A percentile compares a stretch with the other conserved stretches of the same genome.
Conservation (phyloP, 495 filamentous ascomycete species). For the Tetracladium marchalianum region DNA sequence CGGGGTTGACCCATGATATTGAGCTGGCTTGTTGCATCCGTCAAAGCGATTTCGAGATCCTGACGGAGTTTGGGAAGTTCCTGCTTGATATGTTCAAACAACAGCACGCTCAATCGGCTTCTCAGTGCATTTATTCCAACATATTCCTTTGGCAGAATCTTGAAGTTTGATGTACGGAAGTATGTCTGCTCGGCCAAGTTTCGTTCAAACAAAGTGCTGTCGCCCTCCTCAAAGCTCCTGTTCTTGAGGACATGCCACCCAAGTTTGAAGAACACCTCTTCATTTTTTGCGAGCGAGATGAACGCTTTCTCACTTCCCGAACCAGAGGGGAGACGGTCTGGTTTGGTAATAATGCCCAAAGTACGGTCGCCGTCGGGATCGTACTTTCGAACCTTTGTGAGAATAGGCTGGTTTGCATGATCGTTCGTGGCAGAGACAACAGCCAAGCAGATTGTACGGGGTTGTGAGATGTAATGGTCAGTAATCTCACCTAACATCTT, state of each 20-base stretch:
- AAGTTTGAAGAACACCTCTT: conserved; percentile 46
- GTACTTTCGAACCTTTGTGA: conserved; percentile 27
- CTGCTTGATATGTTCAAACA: conserved; percentile 27
- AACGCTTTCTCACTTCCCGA: conserved; percentile 40
- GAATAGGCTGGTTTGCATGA: conserved; percentile 37
- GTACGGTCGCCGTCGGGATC: conserved; percentile 41
- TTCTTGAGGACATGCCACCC: conserved; percentile 63
- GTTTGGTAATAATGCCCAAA: conserved; percentile 51
- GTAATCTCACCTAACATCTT: conserved; percentile 41
- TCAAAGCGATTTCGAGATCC: background rate
- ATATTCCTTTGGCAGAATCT: conserved; percentile 5
- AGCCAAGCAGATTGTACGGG: conserved; percentile 47
- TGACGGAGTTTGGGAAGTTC: conserved; percentile 20
- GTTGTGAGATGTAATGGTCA: conserved; percentile 46
- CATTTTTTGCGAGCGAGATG: conserved; percentile 44
- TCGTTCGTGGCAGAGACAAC: conserved; percentile 45
- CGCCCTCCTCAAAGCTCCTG: conserved; percentile 32
- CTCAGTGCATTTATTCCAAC: conserved; percentile 29
- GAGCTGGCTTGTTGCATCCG: background rate
- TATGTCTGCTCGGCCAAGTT: conserved; percentile 29
- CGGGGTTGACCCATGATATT: background rate
- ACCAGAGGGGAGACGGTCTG: conserved; percentile 37
- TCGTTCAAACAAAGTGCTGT: conserved; percentile 24
- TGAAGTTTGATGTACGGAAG: conserved; percentile 15
- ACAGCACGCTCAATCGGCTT: conserved; percentile 28